phyloP scores from a whole-genome alignment of 257 asterid genomes.

The Przewalskia tangutica region DNA sequence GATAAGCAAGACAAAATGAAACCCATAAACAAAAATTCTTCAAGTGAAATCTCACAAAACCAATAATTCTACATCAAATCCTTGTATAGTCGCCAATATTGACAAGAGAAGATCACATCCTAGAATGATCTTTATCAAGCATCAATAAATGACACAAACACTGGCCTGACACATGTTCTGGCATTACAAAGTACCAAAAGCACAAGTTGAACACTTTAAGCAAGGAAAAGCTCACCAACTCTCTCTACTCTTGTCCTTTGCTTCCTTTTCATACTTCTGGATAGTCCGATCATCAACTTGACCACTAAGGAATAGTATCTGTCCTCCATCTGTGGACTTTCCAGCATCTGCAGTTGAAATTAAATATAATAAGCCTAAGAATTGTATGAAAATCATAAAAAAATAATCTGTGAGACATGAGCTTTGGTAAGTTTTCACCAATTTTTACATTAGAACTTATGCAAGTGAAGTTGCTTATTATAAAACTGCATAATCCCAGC shows the following conservation, averaged over 20 bases:
- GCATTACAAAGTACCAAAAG: neutral
- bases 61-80: neutral
- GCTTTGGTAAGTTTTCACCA: neutral
- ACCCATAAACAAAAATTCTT: neutral
- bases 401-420: neutral
- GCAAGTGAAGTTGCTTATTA: too few relatives aligned
- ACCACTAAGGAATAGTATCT: slow-evolving; percentile 82
- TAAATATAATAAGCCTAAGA: neutral
- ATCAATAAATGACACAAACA: neutral
- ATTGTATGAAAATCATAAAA: neutral
- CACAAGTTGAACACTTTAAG: neutral
- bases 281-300: slow-evolving; percentile 96
- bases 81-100: neutral
- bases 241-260: slow-evolving; percentile 93
- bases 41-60: neutral
- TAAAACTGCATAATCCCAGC: too few relatives aligned
- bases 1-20: neutral
- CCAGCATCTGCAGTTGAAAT: slow-evolving; percentile 75
- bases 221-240: slow-evolving; percentile 62
- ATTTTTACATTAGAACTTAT: too few relatives aligned
- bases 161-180: neutral
- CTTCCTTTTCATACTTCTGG: slow-evolving; percentile 96
- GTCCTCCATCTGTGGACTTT: slow-evolving; percentile 95
- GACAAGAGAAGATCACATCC: neutral
- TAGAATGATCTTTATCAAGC: neutral